A percentile compares a stretch with the other conserved stretches of the same genome.
Evolutionary conservation across 805 yeast genomes (phyloP).

Genomic region (Isabelozyma pseudorhagii): DNA sequence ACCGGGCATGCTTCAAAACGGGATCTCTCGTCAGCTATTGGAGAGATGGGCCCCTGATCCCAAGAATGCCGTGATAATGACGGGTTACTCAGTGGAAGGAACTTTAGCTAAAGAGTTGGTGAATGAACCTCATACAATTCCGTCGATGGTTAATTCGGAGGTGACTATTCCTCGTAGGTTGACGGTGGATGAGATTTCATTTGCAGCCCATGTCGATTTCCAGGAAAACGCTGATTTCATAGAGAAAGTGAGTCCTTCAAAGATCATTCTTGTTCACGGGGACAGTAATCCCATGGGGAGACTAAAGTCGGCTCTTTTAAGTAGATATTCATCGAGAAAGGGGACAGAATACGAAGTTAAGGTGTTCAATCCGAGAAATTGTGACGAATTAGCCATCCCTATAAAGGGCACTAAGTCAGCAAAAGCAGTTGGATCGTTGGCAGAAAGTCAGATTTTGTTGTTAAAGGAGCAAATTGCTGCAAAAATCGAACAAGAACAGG

Average conservation of each 20-base stretch:
- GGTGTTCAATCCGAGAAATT: conserved; percentile 89
- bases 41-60: conserved; percentile 99
- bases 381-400: conserved; percentile 71
- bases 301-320: conserved; percentile 83
- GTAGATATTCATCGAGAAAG: conserved; percentile 77
- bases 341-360: conserved; percentile 87
- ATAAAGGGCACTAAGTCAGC: conserved; percentile 86
- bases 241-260: conserved; percentile 78
- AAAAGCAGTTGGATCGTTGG: conserved; percentile 57
- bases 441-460: conserved; percentile 37
- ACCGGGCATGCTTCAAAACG: conserved; percentile 98
- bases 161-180: conserved; percentile 81
- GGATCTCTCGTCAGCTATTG: conserved; percentile 83
- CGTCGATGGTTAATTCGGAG: conserved; percentile 78
- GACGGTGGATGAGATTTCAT: conserved; percentile 87
- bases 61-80: conserved; percentile 78
- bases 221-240: conserved; percentile 90
- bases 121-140: conserved; percentile 88
- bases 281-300: conserved; percentile 99
- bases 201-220: conserved; percentile 99
- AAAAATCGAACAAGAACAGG: conserved; percentile 45
- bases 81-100: conserved; percentile 98
- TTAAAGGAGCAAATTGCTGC: conserved; percentile 54
- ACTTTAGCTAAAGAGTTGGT: conserved; percentile 91
- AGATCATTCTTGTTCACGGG: conserved; percentile 92